Conservation (phyloP, 1,139 yeast species). For the Taphrina deformans region DNA sequence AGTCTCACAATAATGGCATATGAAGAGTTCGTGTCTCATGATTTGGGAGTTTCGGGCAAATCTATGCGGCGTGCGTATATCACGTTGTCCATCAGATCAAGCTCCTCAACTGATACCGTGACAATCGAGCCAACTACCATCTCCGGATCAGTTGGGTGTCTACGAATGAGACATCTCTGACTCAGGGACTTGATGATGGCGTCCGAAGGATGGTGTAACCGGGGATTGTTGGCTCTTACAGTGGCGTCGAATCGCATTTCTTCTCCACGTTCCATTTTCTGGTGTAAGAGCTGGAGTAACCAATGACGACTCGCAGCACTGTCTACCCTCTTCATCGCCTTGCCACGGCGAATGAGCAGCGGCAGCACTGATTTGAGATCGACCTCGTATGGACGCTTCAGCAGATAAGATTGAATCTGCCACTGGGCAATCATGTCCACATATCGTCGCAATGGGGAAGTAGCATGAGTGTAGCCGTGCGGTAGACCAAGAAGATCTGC, state of each 20-base stretch:
- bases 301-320: constrained; percentile 4
- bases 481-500: constrained; percentile 39
- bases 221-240: background rate
- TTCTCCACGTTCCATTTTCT: constrained; percentile 7
- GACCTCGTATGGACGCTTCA: constrained; percentile 8
- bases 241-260: background rate
- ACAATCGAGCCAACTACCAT: background rate
- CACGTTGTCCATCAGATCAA: constrained; percentile 19
- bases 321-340: constrained; percentile 3
- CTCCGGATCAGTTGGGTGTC: constrained; percentile 1
- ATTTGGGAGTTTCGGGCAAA: background rate
- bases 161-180: background rate
- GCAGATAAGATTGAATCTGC: constrained; percentile 56
- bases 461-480: constrained; percentile 65
- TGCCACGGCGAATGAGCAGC: background rate
- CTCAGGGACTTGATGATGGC: background rate
- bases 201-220: background rate
- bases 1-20: too few relatives aligned
- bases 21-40: too few relatives aligned
- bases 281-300: constrained; percentile 4
- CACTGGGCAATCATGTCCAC: constrained; percentile 82
- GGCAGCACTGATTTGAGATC: constrained; percentile 1
- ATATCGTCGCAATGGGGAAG: constrained; percentile 86
- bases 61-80: constrained; percentile 2
- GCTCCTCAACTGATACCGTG: constrained; percentile 3